phyloP scores from a whole-genome alignment of 495 filamentous ascomycete genomes.

The Aspergillus homomorphus region DNA sequence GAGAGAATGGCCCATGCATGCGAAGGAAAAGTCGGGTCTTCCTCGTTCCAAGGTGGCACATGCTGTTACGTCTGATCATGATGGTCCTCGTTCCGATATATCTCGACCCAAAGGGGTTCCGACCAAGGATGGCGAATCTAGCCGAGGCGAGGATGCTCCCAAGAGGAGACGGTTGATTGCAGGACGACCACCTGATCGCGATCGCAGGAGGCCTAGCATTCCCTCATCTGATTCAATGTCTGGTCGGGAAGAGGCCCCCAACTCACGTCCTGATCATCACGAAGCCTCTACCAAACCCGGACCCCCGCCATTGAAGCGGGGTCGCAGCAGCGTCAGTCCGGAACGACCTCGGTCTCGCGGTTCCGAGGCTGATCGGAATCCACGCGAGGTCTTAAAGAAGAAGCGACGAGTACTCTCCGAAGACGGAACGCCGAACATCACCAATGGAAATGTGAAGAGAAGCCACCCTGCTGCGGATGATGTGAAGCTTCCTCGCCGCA shows the following conservation, averaged over 20 bases:
- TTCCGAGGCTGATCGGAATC: conserved; percentile 37
- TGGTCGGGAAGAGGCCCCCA: conserved; percentile 35
- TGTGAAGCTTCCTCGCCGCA: conserved; percentile 28
- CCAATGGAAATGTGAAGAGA: conserved; percentile 35
- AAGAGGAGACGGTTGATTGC: conserved; percentile 44
- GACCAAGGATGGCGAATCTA: conserved; percentile 35
- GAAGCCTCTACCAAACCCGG: conserved; percentile 23
- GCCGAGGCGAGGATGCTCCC: conserved; percentile 34
- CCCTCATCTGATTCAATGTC: conserved; percentile 45
- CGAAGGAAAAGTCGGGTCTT: conserved; percentile 29
- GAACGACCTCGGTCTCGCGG: conserved; percentile 56
- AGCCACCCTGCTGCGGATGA: conserved; percentile 21
- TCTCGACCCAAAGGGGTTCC: conserved; percentile 26
- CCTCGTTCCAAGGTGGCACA: conserved; percentile 26
- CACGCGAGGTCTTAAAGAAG: conserved; percentile 41
- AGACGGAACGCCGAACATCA: conserved; percentile 33
- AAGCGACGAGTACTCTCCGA: conserved; percentile 50
- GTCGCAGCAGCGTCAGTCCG: conserved; percentile 64
- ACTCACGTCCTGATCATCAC: conserved; percentile 32
- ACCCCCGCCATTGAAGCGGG: conserved; percentile 51
- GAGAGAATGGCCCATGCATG: conserved; percentile 24
- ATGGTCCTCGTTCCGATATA: conserved; percentile 24
- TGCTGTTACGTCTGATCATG: conserved; percentile 30
- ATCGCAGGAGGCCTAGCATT: conserved; percentile 35
- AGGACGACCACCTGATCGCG: conserved; percentile 42